Evolutionary conservation across 2,329 filamentous ascomycete genomes (phyloP), one percentile per base, ranked within the genome.

Genomic region (Claviceps quebecensis): DNA sequence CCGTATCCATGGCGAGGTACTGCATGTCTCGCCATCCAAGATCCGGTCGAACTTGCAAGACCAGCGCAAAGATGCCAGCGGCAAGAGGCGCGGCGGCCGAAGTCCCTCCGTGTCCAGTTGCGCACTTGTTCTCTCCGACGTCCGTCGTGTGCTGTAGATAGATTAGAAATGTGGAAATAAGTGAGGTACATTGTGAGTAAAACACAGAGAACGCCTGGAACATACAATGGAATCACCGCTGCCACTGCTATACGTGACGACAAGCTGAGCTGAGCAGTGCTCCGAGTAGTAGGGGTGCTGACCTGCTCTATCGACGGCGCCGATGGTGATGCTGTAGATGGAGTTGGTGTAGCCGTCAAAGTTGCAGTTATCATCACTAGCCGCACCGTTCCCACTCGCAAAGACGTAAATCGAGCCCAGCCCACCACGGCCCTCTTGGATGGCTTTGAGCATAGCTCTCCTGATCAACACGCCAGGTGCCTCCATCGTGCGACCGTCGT

Each of bases 341-440:
- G 90, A 96, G 72, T 98, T 98, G 54, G 93, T 98, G 69, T 98
- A 98, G 40, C 93, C 93, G 64, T 98, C 93, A 65, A 98, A 98
- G 66, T 98, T 98, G 76, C 93, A 98, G 69, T 98, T 97, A 66
- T 98, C 93, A 46, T 87, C 90, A 56, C 74, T 80, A 3, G 75
- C 73, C 9, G 91, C 94, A 53, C 93, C 93, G 63, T 98, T 98
- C 53, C 93, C 93, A 57, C 91, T 69, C 44, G 93, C 93, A 67
- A 98, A 98, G 51, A 98, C 93, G 62, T 89, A 98, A 57, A 98
- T 86, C 29, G 88, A 95, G 8, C 93, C 93, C 50, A 83, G 80
- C 3, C 89, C 87, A 48, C 72, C 75, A 49, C 93, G 85, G 43
- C 93, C 93, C 53, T 94, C 82, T 63, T 97, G 90, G 11, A 96